Base-by-base conservation (phyloP, 164 flowering plant species). In the Vitis labrusca region DNA sequence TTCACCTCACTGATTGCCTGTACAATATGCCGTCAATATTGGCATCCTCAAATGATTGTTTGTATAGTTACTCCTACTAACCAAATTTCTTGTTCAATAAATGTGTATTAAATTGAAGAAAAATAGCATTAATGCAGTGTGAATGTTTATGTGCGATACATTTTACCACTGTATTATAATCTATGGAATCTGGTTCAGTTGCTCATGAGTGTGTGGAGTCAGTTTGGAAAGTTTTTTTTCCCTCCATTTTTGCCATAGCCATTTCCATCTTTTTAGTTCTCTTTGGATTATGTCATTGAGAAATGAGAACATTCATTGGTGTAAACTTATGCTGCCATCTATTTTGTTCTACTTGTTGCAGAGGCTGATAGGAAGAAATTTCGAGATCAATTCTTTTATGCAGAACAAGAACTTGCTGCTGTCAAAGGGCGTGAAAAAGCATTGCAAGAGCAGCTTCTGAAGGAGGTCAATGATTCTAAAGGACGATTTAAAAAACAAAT, bases 351-450 rank as follows among this genome's bases (percentile, higher is more conserved):
- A 64, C 32, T 65, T 62, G 54, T 75, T 64, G 59, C 86, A 95
- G 99, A 95, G 61, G 75, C 86, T 19, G 98, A 93, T 82, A 85
- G 78, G 70, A 87, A 82, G 70, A 87, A 80, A 19, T 86, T 84
- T 57, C 83, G 77, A 69, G 93, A 91, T 68, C 82, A 80, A 32
- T 77, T 87, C 49, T 76, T 76, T 9, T 79, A 87, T 70, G 75
- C 81, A 8, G 96, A 93, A 63, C 98, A 95, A 77, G 98, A 95
- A 70, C 93, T 95, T 66, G 93, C 98, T 75, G 99, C 97, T 85
- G 85, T 91, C n/a, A 88, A 76, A 79, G 90, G 89, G 9, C 92
- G 97, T 63, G 95, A 95, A 74, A 83, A 84, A 57, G 84, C 84
- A 3, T 71, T 93, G 59, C 92, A 93, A 61, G 86, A 87, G 66